A percentile compares a stretch with the other conserved stretches of the same genome.
Evolutionary conservation across 73 alveolate species (phyloP).

Genomic region (Paramecium sonneborni): DNA sequence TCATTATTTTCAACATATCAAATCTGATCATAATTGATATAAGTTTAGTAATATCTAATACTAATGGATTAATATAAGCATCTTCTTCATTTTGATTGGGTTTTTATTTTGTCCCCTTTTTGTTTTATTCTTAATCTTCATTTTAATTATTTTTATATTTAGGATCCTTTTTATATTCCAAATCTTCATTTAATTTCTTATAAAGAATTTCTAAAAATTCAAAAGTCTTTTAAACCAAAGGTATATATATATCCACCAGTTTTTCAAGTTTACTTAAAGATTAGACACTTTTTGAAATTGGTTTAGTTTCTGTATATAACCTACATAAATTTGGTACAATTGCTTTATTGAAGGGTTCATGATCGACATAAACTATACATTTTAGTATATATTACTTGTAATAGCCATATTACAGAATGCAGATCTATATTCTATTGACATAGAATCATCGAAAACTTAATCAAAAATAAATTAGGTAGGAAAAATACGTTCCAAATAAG

Average conservation of each 20-base stretch:
- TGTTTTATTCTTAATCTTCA: background rate
- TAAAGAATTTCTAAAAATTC: background rate
- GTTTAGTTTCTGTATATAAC: slow-evolving; percentile 33
- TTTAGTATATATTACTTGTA: background rate
- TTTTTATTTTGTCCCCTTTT: background rate
- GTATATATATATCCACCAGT: background rate
- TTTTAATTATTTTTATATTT: background rate
- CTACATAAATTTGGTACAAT: background rate
- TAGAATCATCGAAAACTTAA: slow-evolving; percentile 19
- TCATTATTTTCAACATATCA: slow-evolving; percentile 17
- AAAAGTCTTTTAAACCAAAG: slow-evolving; percentile 5
- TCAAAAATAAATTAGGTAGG: slow-evolving; percentile 50
- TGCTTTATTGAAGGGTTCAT: slow-evolving; percentile 32
- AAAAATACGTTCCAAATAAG: slow-evolving; percentile 36
- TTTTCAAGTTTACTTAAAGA: background rate
- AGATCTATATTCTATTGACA: slow-evolving; percentile 22
- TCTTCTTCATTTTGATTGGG: background rate
- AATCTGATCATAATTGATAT: slow-evolving; percentile 49
- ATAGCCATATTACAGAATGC: slow-evolving; percentile 54
- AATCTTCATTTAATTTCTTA: background rate
- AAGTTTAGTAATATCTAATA: slow-evolving; percentile 18
- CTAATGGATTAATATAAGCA: background rate
- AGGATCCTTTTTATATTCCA: background rate
- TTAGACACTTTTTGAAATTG: slow-evolving; percentile 6
- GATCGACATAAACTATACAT: slow-evolving; percentile 20